Evolutionary conservation across 2,329 filamentous ascomycete genomes (phyloP), one percentile per base, ranked within the genome.

Genomic region (Curvularia eragrostidis): DNA sequence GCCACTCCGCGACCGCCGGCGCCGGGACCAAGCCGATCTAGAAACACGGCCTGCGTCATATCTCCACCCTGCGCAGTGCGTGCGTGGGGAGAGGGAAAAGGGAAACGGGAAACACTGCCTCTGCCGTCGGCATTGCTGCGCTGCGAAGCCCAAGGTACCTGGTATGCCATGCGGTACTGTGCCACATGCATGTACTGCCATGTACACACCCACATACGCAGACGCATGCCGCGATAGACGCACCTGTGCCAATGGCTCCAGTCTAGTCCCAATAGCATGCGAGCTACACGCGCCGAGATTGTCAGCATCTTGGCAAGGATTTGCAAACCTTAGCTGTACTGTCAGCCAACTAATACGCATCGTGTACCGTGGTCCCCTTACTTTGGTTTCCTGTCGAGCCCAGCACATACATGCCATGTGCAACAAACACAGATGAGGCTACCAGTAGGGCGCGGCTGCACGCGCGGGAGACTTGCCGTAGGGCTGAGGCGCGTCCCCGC

Each of bases 401-500:
- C 24, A 41, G 18, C 19, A 43, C 19, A 8, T 10, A n/a, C n/a
- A n/a, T n/a, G n/a, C n/a, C n/a, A n/a, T n/a, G n/a, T n/a, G 9
- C 28, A 48, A 19, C 28, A 48, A 23, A 23, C n/a, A 23, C 41
- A 26, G 5, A 24, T 4, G 43, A 19, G 24, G 26, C 43, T 23
- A 12, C 42, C 38, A 26, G 21, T 32, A 32, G 5, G 12, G 10
- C 30, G 5, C 15, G 10, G 30, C 30, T 32, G 3, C 28, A n/a
- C 28, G 15, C 26, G 15, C 23, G 24, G 24, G n/a, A 49, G 32
- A 28, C 7, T 21, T 24, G 18, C 8, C 12, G 23, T 42, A 58
- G 28, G 58, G 58, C 58, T 60, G 58, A 60, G 38, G 43, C 46
- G 34, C 46, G 50, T 34, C 54, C 19, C 50, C 26, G 34, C 48